Conservation (phyloP, 495 filamentous ascomycete genomes). For the Immersiella caudata region DNA sequence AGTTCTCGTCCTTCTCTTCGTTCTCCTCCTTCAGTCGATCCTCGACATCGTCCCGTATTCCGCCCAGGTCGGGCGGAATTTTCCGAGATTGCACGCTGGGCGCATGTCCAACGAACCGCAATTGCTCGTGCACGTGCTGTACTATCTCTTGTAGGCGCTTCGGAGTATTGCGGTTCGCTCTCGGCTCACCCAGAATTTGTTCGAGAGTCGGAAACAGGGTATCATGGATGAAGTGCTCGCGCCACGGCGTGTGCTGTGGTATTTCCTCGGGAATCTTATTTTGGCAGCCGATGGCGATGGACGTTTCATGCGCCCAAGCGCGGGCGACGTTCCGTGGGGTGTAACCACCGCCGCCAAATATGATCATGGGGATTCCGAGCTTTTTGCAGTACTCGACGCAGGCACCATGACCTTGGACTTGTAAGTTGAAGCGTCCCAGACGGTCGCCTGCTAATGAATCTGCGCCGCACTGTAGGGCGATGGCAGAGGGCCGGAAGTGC, state of each 20-base stretch:
- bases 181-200: conserved; percentile 60
- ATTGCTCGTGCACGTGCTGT: conserved; percentile 75
- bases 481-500: conserved; percentile 78
- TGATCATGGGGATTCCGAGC: conserved; percentile 74
- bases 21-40: conserved; percentile 72
- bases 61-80: conserved; percentile 77
- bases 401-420: conserved; percentile 87
- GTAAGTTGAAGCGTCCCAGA: conserved; percentile 93
- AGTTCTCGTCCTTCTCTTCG: conserved; percentile 59
- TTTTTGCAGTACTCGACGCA: conserved; percentile 87
- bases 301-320: conserved; percentile 94
- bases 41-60: conserved; percentile 77
- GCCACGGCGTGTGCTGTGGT: conserved; percentile 71
- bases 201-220: conserved; percentile 77
- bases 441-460: conserved; percentile 94
- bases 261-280: conserved; percentile 70
- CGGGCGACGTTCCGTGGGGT: conserved; percentile 97
- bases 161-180: conserved; percentile 75
- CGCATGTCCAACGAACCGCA: conserved; percentile 80
- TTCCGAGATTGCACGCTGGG: conserved; percentile 85
- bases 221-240: conserved; percentile 82
- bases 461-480: conserved; percentile 95
- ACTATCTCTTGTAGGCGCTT: conserved; percentile 76
- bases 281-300: conserved; percentile 79
- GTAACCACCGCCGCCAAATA: conserved; percentile 95